phyloP scores from a whole-genome alignment of 495 filamentous ascomycete species.

The Glarea lozoyensis region DNA sequence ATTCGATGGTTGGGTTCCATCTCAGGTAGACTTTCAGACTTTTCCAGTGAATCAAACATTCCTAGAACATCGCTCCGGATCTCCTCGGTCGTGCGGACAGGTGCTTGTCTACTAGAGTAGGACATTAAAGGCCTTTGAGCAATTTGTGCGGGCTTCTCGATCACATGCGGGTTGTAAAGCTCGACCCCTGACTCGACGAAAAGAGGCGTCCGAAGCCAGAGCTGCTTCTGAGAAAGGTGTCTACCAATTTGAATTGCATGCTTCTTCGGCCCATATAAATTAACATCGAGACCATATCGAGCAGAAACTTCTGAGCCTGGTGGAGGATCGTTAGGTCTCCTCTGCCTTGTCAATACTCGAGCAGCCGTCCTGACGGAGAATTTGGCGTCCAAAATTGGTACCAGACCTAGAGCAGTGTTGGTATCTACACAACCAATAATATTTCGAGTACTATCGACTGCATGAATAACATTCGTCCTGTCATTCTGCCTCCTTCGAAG shows the following conservation, averaged over 20 bases:
- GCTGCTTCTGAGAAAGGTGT: slow-evolving; percentile 50
- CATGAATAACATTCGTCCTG: slow-evolving; percentile 48
- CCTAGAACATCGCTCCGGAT: slow-evolving; percentile 72
- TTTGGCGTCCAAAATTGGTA: slow-evolving; percentile 58
- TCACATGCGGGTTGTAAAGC: slow-evolving; percentile 60
- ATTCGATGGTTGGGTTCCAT: slow-evolving; percentile 56
- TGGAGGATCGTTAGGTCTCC: slow-evolving; percentile 41
- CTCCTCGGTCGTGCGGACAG: slow-evolving; percentile 66
- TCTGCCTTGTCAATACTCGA: slow-evolving; percentile 53
- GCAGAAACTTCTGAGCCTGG: slow-evolving; percentile 43
- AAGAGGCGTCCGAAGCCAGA: slow-evolving; percentile 56
- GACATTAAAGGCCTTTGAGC: slow-evolving; percentile 15
- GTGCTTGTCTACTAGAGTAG: slow-evolving; percentile 29
- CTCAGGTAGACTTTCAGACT: slow-evolving; percentile 66
- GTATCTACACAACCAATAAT: slow-evolving; percentile 70
- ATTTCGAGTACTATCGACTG: slow-evolving; percentile 57
- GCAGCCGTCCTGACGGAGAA: slow-evolving; percentile 56
- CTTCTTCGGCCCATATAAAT: slow-evolving; percentile 71
- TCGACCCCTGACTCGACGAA: slow-evolving; percentile 55
- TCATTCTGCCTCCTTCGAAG: slow-evolving; percentile 48
- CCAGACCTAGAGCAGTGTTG: slow-evolving; percentile 57
- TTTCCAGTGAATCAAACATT: slow-evolving; percentile 76
- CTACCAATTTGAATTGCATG: slow-evolving; percentile 53
- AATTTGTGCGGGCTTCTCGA: slow-evolving; percentile 30
- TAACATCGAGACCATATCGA: slow-evolving; percentile 52